Evolutionary conservation across 176 grass and related monocot species (phyloP).

Genomic region (Aegilops longissima): DNA sequence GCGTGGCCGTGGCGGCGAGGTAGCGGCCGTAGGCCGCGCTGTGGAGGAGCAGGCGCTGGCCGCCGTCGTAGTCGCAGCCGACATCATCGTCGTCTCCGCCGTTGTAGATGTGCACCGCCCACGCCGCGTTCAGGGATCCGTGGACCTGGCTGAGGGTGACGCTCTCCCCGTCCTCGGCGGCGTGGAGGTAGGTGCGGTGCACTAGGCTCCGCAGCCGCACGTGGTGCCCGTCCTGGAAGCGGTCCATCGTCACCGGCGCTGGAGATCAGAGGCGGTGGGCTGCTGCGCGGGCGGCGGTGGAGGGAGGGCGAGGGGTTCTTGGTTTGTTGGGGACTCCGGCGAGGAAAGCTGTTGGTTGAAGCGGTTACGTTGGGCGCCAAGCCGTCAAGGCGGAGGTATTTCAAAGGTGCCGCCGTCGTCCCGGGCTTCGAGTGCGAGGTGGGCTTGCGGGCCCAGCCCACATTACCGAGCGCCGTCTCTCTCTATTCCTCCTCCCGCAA

Average conservation of each 20-base stretch:
- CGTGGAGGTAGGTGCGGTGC: not conserved
- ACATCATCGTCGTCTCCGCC: too few species aligned
- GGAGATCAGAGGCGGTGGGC: not conserved
- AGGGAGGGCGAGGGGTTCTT: not conserved
- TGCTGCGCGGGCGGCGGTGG: not conserved
- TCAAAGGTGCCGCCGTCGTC: not conserved
- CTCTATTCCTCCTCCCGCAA: too few species aligned
- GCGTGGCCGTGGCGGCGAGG: not conserved
- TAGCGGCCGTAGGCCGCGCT: conserved; percentile 25
- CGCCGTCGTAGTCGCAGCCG: not conserved
- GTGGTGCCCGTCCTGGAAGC: not conserved
- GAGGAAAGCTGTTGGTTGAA: not conserved
- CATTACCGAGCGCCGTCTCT: too few species aligned
- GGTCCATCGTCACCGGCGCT: not conserved
- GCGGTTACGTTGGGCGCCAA: not conserved
- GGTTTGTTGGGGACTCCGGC: not conserved
- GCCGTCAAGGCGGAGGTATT: not conserved
- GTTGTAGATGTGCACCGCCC: not conserved
- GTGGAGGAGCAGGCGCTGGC: not conserved
- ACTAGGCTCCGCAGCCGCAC: conserved; percentile 20
- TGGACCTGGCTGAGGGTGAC: not conserved
- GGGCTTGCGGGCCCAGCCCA: too few species aligned
- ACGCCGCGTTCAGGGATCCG: not conserved
- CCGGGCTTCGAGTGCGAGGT: too few species aligned
- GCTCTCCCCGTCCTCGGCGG: not conserved